Conservation (phyloP, 1,139 yeast species). For the Saccharomyces hybrid region DNA sequence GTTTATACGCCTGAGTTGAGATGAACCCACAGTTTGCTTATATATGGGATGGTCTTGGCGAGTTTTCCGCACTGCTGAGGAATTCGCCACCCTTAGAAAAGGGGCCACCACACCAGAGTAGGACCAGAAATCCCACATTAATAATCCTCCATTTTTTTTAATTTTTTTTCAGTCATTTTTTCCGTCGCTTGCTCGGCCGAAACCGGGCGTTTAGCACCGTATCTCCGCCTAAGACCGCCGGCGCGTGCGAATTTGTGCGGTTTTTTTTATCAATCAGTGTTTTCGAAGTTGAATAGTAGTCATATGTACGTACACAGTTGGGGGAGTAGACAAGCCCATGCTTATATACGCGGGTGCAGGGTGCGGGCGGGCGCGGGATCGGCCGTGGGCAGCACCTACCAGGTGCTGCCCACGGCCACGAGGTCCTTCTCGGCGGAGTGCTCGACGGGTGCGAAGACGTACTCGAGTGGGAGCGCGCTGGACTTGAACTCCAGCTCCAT, state of each 20-base stretch:
- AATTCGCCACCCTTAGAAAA: conserved; percentile 1
- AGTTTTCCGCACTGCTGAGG: background rate
- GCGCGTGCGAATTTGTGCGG: background rate
- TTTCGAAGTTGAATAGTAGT: too few species aligned
- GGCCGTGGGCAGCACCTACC: conserved; percentile 11
- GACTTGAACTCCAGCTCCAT: too few species aligned
- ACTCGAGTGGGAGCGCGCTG: conserved; percentile 6
- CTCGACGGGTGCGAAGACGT: conserved; percentile 15
- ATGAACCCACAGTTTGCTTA: conserved; percentile 1
- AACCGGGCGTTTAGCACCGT: background rate
- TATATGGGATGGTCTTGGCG: background rate
- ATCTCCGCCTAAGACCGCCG: conserved; percentile 1
- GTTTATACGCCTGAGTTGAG: too few species aligned
- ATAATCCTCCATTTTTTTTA: background rate
- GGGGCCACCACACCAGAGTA: conserved; percentile 1
- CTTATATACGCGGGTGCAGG: background rate
- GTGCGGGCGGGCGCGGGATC: too few species aligned
- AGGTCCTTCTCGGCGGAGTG: conserved; percentile 14
- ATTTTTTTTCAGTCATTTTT: background rate
- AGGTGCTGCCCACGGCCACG: conserved; percentile 20
- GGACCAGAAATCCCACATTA: background rate
- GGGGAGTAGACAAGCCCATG: background rate
- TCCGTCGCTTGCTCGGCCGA: background rate
- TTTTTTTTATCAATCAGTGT: background rate
- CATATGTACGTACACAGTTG: background rate